Percentiles rank a stretch among this genome's conserved stretches.
Evolutionary conservation across 192 early-diverging fungal species (phyloP).

Genomic region (Coemansia sp.): DNA sequence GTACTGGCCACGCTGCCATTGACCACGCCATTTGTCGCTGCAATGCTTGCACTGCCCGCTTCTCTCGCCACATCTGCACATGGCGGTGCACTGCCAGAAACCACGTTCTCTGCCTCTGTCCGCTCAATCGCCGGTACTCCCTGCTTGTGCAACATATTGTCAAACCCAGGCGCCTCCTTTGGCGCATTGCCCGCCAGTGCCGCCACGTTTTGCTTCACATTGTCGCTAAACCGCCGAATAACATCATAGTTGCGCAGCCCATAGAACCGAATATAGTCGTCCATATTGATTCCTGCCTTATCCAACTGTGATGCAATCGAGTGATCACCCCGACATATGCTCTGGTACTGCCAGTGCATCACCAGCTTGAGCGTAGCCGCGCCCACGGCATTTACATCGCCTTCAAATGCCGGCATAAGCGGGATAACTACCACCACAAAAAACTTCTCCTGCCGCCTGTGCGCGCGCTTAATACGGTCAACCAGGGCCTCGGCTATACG

Average conservation of each 20-base stretch:
- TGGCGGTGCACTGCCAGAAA: too few species aligned
- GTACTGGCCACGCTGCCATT: constrained; percentile 1
- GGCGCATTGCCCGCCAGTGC: constrained; percentile 37
- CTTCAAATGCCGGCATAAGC: constrained; percentile 80
- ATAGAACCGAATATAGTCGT: constrained; percentile 69
- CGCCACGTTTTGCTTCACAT: constrained; percentile 24
- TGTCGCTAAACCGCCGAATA: constrained; percentile 50
- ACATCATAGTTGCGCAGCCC: constrained; percentile 73
- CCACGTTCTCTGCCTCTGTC: not conserved
- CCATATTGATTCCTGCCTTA: constrained; percentile 56
- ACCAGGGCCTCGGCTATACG: constrained; percentile 74
- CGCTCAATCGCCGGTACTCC: constrained; percentile 31
- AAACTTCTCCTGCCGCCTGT: constrained; percentile 65
- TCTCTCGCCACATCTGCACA: too few species aligned
- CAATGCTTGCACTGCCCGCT: not conserved
- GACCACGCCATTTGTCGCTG: too few species aligned
- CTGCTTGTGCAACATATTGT: constrained; percentile 20
- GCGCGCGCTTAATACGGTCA: constrained; percentile 71
- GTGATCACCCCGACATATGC: constrained; percentile 71
- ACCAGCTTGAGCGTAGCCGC: constrained; percentile 70
- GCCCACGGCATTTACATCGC: constrained; percentile 70
- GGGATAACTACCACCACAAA: constrained; percentile 78
- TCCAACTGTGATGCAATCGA: constrained; percentile 62
- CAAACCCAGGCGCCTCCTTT: constrained; percentile 32
- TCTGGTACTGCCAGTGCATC: constrained; percentile 78